Base-by-base conservation (phyloP, 2,329 filamentous ascomycete species). In the Endothia cerciana region DNA sequence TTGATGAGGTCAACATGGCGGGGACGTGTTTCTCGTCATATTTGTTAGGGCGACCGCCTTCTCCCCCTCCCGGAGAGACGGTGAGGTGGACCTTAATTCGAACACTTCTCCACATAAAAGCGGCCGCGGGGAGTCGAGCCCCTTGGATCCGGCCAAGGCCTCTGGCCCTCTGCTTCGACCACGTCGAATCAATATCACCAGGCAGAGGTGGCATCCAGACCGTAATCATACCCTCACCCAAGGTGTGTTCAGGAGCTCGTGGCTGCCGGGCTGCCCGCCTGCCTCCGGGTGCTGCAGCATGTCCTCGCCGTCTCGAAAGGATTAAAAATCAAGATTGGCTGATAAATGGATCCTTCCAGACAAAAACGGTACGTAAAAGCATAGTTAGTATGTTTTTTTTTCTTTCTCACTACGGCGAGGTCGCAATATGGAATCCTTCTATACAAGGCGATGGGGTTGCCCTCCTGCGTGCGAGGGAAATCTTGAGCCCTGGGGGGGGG, bases 71-170 rank as follows among this genome's bases (percentile, higher is more conserved):
- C 45, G 22, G 40, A 62, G 60, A 55, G 60, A 62, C 47, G 60
- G 60, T 62, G 51, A 62, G 60, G 60, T 62, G 60, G 60, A 55
- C 49, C 45, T 11, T 11, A 62, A 62, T 51, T 62, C 45, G 22
- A 41, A 25, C 51, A 22, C 36, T 40, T 33, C 60, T 62, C 60
- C 49, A 62, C 47, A 45, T 10, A 19, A 41, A 43, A 30, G 61
- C 51, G 61, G 51, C 61, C 61, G 61, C 61, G 61, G 61, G 47
- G 51, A 55, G 25, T 55, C 22, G 61, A 43, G 40, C 38, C 61
- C 49, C 51, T 43, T 41, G 36, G 15, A 43, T 56, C 61, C 61
- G 61, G 51, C 15, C 38, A 25, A 28, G 36, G 22, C 40, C 40
- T 60, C 38, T 38, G 25, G 51, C 7, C 28, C 17, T 55, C 19